Percentiles rank a stretch among this genome's conserved stretches.
phyloP scores from a whole-genome alignment of 1,139 yeast genomes.

The Sugiyamaella sp. region DNA sequence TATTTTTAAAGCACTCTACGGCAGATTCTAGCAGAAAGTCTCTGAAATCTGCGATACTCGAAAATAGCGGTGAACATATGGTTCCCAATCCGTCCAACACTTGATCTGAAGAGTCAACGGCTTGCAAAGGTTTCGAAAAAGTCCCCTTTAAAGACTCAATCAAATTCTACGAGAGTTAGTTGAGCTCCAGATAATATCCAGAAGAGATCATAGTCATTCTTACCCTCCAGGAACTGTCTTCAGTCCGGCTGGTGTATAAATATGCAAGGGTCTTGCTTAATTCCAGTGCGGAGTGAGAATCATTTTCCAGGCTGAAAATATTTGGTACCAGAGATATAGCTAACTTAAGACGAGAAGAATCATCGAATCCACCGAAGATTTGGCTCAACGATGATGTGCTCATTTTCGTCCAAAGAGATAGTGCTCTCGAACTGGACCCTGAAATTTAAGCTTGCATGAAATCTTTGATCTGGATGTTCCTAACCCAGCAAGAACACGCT shows the following conservation, averaged over 20 bases:
- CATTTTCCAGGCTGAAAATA: conserved; percentile 4
- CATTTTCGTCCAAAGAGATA: not conserved
- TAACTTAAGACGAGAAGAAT: conserved; percentile 4
- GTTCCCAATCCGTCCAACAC: conserved; percentile 7
- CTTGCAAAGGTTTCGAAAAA: not conserved
- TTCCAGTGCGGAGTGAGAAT: not conserved
- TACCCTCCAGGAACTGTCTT: conserved; percentile 11
- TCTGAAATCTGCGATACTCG: conserved; percentile 4
- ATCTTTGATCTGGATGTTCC: conserved; percentile 5
- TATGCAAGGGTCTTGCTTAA: conserved; percentile 5
- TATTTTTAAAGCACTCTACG: not conserved
- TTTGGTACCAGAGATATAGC: conserved; percentile 11
- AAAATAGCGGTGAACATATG: conserved; percentile 5
- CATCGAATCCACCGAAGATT: conserved; percentile 10
- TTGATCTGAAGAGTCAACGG: not conserved
- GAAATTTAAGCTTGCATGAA: conserved; percentile 8
- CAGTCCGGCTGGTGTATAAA: not conserved
- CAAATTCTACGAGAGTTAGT: conserved; percentile 3
- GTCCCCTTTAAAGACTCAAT: not conserved
- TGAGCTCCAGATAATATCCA: not conserved
- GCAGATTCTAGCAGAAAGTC: not conserved
- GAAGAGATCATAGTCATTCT: not conserved
- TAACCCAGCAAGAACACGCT: conserved; percentile 6
- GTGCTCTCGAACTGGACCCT: not conserved
- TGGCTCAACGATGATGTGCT: conserved; percentile 10